These are phyloP conservation scores for Odonthalia washingtoniensis DNA, from an alignment of 31 red algal genomes.

Conservation along the genomic window DNA sequence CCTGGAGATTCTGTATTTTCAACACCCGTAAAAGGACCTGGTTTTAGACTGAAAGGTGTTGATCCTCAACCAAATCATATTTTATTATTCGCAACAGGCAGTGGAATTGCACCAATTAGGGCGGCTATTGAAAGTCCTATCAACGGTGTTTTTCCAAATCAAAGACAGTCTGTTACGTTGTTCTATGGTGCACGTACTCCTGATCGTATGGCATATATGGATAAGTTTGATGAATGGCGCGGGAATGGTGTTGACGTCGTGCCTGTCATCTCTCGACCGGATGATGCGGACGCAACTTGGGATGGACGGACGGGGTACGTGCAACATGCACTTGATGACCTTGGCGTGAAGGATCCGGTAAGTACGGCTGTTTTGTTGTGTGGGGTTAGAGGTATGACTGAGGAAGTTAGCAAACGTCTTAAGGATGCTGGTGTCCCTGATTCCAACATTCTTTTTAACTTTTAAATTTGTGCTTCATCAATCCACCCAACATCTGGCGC, in stretches of 20 bases:
- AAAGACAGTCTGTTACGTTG: slow-evolving; percentile 70
- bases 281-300: slow-evolving; percentile 60
- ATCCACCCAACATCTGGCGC: no score
- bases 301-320: slow-evolving; percentile 78
- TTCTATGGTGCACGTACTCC: slow-evolving; percentile 85
- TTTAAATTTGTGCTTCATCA: no score
- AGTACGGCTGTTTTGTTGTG: slow-evolving; percentile 82
- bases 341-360: slow-evolving; percentile 61
- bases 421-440: slow-evolving; percentile 62
- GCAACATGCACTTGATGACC: slow-evolving; percentile 76
- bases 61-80: slow-evolving; percentile 54
- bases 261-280: slow-evolving; percentile 76
- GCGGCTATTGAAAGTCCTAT: slow-evolving; percentile 74
- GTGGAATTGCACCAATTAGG: slow-evolving; percentile 90
- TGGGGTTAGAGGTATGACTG: slow-evolving; percentile 76
- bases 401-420: slow-evolving; percentile 54
- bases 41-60: slow-evolving; percentile 62
- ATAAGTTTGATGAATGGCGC: slow-evolving; percentile 79
- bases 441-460: slow-evolving; percentile 82
- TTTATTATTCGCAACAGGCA: slow-evolving; percentile 84
- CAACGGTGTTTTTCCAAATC: slow-evolving; percentile 61
- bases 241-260: slow-evolving; percentile 79
- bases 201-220: slow-evolving; percentile 78
- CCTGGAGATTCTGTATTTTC: slow-evolving; percentile 64
- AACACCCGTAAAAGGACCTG: slow-evolving; percentile 72